Percentiles rank a stretch among this genome's conserved stretches.
phyloP scores from a whole-genome alignment of 352 stramenopile genomes.

The Porosira glacialis region DNA sequence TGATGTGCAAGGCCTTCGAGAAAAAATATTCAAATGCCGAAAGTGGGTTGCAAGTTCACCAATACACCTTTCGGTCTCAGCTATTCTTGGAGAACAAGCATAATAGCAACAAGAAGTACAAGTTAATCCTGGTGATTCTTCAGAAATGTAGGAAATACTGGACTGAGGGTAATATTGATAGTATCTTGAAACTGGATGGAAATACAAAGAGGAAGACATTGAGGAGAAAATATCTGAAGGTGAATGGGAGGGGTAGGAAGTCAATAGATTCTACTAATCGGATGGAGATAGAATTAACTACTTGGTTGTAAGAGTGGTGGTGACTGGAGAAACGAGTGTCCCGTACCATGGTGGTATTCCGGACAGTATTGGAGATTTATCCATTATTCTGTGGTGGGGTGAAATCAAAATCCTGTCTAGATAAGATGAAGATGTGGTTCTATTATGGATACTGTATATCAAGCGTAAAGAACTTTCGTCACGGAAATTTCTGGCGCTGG shows the following conservation, averaged over 20 bases:
- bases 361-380: conserved; percentile 8
- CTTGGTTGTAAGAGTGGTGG: background rate
- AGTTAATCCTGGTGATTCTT: background rate
- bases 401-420: background rate
- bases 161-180: background rate
- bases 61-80: background rate
- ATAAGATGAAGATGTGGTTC: conserved; percentile 15
- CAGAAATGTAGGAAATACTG: background rate
- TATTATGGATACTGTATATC: conserved; percentile 15
- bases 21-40: background rate
- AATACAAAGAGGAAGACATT: background rate
- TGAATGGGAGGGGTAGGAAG: background rate
- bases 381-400: conserved; percentile 6
- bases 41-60: conserved; percentile 7
- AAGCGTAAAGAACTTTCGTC: background rate
- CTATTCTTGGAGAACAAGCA: conserved; percentile 9
- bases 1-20: background rate
- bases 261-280: background rate
- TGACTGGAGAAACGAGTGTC: conserved; percentile 6
- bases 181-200: background rate
- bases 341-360: conserved; percentile 7
- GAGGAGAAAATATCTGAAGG: background rate
- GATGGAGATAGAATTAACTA: background rate
- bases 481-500: conserved; percentile 10
- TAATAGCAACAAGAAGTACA: background rate